Conservation (phyloP, 345 rosid genomes). For the Euphorbia pulcherrima region DNA sequence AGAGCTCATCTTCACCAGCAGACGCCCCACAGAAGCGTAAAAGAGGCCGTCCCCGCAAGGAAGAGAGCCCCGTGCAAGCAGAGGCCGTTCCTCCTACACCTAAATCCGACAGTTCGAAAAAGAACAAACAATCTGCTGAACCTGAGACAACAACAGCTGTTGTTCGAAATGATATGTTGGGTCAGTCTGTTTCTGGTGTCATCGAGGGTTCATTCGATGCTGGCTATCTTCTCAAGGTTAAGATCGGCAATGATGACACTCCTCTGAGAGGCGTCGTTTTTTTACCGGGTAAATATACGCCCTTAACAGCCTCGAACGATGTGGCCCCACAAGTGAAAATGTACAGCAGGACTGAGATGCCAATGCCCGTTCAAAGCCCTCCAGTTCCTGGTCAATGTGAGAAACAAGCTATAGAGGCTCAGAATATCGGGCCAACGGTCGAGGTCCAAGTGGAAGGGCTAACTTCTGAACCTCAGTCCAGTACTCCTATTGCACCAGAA, state of each 20-base stretch:
- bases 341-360: constrained; percentile 40
- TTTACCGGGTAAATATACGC: constrained; percentile 38
- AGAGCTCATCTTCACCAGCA: constrained; percentile 32
- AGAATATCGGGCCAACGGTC: constrained; percentile 16
- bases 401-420: constrained; percentile 32
- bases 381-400: constrained; percentile 21
- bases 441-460: constrained; percentile 21
- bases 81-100: constrained; percentile 27
- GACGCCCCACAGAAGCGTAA: constrained; percentile 43
- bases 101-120: constrained; percentile 22
- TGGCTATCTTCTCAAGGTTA: constrained; percentile 59
- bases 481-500: constrained; percentile 14
- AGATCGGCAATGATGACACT: constrained; percentile 44
- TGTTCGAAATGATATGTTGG: constrained; percentile 39
- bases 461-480: constrained; percentile 22
- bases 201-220: constrained; percentile 62
- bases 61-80: constrained; percentile 29
- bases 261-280: constrained; percentile 58
- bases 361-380: constrained; percentile 33
- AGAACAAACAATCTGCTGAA: constrained; percentile 22
- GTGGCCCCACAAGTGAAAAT: constrained; percentile 61
- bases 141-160: constrained; percentile 15
- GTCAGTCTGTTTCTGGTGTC: constrained; percentile 53
- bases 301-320: constrained; percentile 54
- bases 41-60: constrained; percentile 60